Conservation (phyloP, 1,284 basidiomycete species). For the Acaromyces ingoldii region DNA sequence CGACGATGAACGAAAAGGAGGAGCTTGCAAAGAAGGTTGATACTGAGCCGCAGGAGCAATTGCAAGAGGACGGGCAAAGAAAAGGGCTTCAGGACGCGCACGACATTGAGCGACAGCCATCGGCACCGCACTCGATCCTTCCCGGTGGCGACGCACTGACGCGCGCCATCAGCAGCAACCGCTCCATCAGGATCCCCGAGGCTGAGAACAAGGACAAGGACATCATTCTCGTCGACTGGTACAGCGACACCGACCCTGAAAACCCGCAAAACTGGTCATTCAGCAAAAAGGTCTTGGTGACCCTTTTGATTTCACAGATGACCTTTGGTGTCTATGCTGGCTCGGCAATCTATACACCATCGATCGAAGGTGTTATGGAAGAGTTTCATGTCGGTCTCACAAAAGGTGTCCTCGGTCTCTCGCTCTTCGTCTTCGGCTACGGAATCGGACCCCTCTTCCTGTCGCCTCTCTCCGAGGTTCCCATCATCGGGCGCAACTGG, state of each 20-base stretch:
- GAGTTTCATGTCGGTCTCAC: conserved; percentile 12
- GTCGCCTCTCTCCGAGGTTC: conserved; percentile 47
- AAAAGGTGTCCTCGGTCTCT: conserved; percentile 2
- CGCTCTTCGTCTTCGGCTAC: conserved; percentile 21
- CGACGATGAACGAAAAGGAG: too few species aligned
- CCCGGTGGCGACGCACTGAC: too few species aligned
- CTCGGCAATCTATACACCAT: conserved; percentile 41
- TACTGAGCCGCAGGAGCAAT: too few species aligned
- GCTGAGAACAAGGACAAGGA: not conserved
- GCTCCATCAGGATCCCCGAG: too few species aligned
- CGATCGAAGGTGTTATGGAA: conserved; percentile 9
- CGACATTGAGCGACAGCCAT: too few species aligned
- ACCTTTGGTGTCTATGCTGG: conserved; percentile 60
- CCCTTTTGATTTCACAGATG: conserved; percentile 27
- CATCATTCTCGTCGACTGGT: conserved; percentile 53
- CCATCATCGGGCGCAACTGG: conserved; percentile 30
- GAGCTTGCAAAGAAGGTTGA: too few species aligned
- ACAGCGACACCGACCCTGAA: conserved; percentile 31
- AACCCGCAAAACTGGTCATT: conserved; percentile 38
- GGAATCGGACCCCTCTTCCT: conserved; percentile 40
- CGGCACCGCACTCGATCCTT: too few species aligned
- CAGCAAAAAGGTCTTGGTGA: conserved; percentile 30
- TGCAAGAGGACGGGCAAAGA: too few species aligned
- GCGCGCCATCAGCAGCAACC: too few species aligned
- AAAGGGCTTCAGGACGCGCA: too few species aligned